Base-by-base conservation (phyloP, 257 asterid genomes). In the Fraxinus americana region DNA sequence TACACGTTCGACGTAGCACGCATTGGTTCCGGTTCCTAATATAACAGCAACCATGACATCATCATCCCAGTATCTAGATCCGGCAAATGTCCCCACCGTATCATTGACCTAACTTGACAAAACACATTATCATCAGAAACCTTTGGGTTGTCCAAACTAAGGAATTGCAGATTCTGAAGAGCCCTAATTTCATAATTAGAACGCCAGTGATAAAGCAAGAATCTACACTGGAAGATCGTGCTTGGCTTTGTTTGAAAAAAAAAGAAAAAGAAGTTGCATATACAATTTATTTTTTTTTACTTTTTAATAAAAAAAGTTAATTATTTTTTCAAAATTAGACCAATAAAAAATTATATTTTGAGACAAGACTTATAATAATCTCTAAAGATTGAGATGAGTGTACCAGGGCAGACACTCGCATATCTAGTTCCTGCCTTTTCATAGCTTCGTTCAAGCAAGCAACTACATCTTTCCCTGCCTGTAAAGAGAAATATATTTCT, bases 391-490 rank as follows among this genome's bases (percentile, higher is more conserved):
- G 73, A 68, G 57, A 75, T 52, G 80, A 74, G 79, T 74, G 45
- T 89, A 92, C 96, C 96, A 91, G 78, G 68, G 96, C 96, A 50
- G 93, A 89, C 50, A 91, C 94, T 52, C 87, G 88, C 96, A 91
- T 91, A 75, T 87, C 76, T 67, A 88, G 74, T 70, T 93, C 87
- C 82, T 81, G 87, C 78, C 94, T 86, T 79, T 83, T 78, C 97
- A 92, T 85, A 34, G 97, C 97, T 79, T 91, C 92, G 73, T 89
- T 92, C 80, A 91, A 79, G 86, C 94, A 91, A 72, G 86, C 85
- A 78, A 92, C 97, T 5, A 92, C 94, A 34, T 92, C 95, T 77
- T 80, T 89, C 82, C 97, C 97, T 4, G 92, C 93, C 97, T 91
- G 89, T 71, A 72, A 69, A 30, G 52, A 57, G 54, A 76, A 76